Base-by-base conservation (phyloP, 805 yeast genomes). In the Saccharomycopsis microspora region DNA sequence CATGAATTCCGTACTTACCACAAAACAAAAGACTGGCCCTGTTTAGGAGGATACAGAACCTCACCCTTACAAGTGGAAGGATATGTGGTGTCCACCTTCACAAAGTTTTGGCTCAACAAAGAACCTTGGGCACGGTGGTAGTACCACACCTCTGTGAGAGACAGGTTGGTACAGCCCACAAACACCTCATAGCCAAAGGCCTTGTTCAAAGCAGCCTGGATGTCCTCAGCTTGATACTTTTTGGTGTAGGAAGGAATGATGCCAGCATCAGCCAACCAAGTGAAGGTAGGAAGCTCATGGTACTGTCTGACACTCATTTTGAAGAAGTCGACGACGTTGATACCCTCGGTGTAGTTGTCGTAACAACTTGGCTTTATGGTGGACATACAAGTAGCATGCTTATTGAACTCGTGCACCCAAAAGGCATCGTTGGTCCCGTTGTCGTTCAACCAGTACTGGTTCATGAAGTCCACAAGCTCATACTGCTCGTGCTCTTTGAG, bases 331-430 rank as follows among this genome's bases (percentile, higher is more conserved):
- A 76, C 79, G 32, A 85, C 88, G 44, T 71, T 70, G 48, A 64
- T 66, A 50, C 63, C 56, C 10, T 60, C 46, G 29, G 58, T 56
- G 49, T 27, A 53, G 36, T 34, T 34, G 40, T 62, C 56, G 63
- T 87, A 88, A 62, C 97, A 89, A 4, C 62, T 56, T 3, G 93
- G 85, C 48, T 72, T 76, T 42, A 89, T 67, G 1, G 96, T 87
- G 43, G 80, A 76, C 72, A 88, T 80, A 65, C 97, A 89, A 6
- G 96, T 87, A 29, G 89, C 97, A 61, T 89, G 97, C 62, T 89
- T 89, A 67, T 89, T 88, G 71, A 76, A 89, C 64, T 89, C 97
- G 64, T 89, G 96, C 35, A 75, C 71, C 97, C 97, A 89, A 44
- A 89, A 66, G 4, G 71, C 60, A 49, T 76, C 80, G 60, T 83